phyloP scores from a whole-genome alignment of 345 rosid species.

The Populus pruinosa region DNA sequence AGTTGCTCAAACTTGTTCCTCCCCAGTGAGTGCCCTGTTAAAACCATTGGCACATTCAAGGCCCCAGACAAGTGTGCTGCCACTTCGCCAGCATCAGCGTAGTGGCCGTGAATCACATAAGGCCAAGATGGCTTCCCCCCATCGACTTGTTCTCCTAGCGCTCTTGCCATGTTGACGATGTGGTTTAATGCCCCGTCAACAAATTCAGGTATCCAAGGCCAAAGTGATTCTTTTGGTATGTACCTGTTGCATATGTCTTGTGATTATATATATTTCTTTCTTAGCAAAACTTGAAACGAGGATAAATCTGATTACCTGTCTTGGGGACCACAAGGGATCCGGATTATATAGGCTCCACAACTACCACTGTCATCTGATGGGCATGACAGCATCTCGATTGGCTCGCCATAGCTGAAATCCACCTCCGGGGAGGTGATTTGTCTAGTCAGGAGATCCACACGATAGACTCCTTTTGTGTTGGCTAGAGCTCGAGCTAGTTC shows the following conservation, averaged over 20 bases:
- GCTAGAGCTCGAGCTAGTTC: constrained; percentile 71
- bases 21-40: constrained; percentile 66
- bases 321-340: constrained; percentile 58
- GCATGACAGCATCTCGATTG: constrained; percentile 76
- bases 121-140: constrained; percentile 65
- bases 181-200: constrained; percentile 60
- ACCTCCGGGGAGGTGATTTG: constrained; percentile 64
- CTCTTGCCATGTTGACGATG: constrained; percentile 57
- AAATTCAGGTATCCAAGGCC: constrained; percentile 65
- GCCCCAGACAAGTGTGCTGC: constrained; percentile 62
- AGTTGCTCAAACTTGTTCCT: constrained; percentile 69
- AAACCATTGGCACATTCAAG: constrained; percentile 63
- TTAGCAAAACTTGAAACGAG: background rate
- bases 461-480: constrained; percentile 48
- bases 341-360: constrained; percentile 66
- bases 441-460: constrained; percentile 66
- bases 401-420: constrained; percentile 65
- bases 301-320: constrained; percentile 35
- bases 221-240: constrained; percentile 64
- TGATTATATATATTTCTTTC: background rate
- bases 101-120: constrained; percentile 65
- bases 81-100: constrained; percentile 66
- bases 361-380: constrained; percentile 60
- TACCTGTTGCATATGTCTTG: constrained; percentile 31
- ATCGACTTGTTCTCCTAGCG: constrained; percentile 50